Conservation (phyloP, 2,329 filamentous ascomycete species). For the Alternaria brassicae region DNA sequence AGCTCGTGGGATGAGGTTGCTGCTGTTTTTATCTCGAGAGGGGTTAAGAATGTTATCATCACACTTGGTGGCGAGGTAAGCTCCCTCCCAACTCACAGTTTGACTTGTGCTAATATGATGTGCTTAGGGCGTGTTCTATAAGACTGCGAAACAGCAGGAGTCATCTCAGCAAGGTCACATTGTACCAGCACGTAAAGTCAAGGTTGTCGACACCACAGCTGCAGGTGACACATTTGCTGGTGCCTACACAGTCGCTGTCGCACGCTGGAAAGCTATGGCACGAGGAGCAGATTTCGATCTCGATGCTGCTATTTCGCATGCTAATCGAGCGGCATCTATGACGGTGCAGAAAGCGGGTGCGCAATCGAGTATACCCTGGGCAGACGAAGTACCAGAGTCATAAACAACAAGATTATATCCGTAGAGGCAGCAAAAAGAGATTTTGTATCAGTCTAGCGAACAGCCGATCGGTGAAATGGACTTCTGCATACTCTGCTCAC, state of each 20-base stretch:
- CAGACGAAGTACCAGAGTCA: conserved; percentile 57
- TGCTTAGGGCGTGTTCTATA: conserved; percentile 50
- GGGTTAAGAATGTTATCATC: conserved; percentile 79
- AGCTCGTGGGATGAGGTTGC: conserved; percentile 47
- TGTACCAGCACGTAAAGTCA: conserved; percentile 71
- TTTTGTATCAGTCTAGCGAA: background rate
- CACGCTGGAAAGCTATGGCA: conserved; percentile 56
- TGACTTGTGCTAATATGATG: conserved; percentile 27
- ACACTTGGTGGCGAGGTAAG: conserved; percentile 81
- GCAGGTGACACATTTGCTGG: conserved; percentile 96
- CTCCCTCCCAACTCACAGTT: background rate
- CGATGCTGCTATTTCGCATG: conserved; percentile 65
- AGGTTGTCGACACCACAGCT: conserved; percentile 90
- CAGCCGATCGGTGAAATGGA: background rate
- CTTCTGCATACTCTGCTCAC: background rate
- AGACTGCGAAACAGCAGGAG: conserved; percentile 56
- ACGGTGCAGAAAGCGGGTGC: conserved; percentile 72
- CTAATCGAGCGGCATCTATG: conserved; percentile 68
- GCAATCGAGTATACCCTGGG: conserved; percentile 71
- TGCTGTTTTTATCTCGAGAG: conserved; percentile 67
- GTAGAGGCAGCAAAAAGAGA: background rate
- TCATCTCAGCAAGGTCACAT: conserved; percentile 52
- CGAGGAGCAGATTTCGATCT: conserved; percentile 56
- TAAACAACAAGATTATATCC: conserved; percentile 2
- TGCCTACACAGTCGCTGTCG: conserved; percentile 78